A percentile compares a stretch with the other conserved stretches of the same genome.
Conservation (phyloP, 352 stramenopile species). For the Phytophthora constricta region DNA sequence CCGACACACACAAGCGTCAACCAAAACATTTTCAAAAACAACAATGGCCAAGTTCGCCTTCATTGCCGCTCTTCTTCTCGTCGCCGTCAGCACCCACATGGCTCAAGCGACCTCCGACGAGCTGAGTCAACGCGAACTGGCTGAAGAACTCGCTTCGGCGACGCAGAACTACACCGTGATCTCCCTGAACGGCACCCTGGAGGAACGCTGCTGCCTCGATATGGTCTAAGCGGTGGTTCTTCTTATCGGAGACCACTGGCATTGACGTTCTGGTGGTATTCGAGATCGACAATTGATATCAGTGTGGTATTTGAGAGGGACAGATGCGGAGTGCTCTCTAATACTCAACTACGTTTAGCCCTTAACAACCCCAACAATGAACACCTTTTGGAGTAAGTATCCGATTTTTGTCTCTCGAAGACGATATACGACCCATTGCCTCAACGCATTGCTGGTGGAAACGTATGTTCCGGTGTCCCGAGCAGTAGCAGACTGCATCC, state of each 20-base stretch:
- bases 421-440: no score
- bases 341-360: no score
- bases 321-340: no score
- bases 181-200: slow-evolving; percentile 9
- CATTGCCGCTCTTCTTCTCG: not conserved
- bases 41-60: not conserved
- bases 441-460: no score
- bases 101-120: not conserved
- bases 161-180: not conserved
- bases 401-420: no score
- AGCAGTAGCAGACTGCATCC: no score
- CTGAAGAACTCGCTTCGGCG: not conserved
- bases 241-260: not conserved
- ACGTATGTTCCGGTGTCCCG: no score
- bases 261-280: not conserved
- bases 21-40: not conserved
- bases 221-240: not conserved
- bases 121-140: not conserved
- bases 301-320: no score
- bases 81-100: not conserved
- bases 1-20: not conserved
- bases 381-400: no score
- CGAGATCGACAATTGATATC: not conserved
- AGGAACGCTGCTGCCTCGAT: slow-evolving; percentile 31
- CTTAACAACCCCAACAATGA: no score